Evolutionary conservation across 2,329 filamentous ascomycete genomes (phyloP), one percentile per base, ranked within the genome.

Genomic region (Aspergillus texensis): DNA sequence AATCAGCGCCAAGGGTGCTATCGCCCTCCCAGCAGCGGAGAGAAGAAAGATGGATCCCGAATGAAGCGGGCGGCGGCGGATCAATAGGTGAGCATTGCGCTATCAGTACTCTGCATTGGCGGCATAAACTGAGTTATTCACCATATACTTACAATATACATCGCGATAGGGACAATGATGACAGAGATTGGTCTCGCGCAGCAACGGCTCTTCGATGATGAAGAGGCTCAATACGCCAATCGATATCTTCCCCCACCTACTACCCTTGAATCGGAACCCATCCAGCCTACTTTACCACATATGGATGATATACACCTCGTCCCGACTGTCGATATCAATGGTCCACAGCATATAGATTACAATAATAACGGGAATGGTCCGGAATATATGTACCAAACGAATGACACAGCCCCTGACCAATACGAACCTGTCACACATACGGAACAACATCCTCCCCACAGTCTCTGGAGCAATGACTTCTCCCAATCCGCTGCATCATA

Each of bases 41-140:
- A 30, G 76, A 77, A 67, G 73, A 77, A 58, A 70, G 68, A 64
- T 78, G 76, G 76, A 74, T 77, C 61, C 72, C 75, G 14, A 66
- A 66, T 8, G 67, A 71, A 11, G 70, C 64, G 57, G 73, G 70
- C 55, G 73, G 71, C 41, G 69, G 65, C 60, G 72, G 69, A 53
- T 76, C 75, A 63, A 72, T 72, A 67, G 71, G 74, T 76, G 65
- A 60, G 75, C 50, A 48, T 48, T 48, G 45, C 21, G 45, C 21
- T 26, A 16, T 12, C 21, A 10, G 21, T 36, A 41, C 57, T 16
- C 24, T 19, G 10, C 24, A 32, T 28, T 12, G 48, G 48, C 10
- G 10, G 16, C 19, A 6, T 32, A 32, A 19, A 21, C 2, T 52
- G 16, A 55, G 19, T 19, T 2, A 32, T 55, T 50, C 9, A 39